These are phyloP conservation scores for Paralagenidium karlingii DNA, from an alignment of 352 stramenopile species.

Conservation along the genomic window DNA sequence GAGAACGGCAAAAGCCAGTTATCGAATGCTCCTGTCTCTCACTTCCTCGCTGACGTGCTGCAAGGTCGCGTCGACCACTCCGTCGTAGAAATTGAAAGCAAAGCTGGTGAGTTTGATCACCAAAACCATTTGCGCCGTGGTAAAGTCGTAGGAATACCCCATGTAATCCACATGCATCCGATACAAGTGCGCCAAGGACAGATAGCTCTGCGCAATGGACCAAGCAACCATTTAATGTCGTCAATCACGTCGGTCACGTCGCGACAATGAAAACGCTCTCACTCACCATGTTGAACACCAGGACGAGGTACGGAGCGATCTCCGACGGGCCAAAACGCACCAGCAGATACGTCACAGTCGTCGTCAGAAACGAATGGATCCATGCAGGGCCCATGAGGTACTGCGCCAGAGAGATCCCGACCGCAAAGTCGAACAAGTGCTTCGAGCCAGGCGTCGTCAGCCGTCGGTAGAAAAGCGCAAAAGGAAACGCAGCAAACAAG, in stretches of 20 bases:
- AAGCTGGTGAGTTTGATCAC: conserved; percentile 97
- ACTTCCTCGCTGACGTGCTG: neutral
- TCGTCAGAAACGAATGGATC: conserved; percentile 92
- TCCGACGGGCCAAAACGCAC: conserved; percentile 30
- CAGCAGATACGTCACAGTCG: conserved; percentile 82
- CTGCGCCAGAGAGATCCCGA: conserved; percentile 90
- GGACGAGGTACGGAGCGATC: conserved; percentile 73
- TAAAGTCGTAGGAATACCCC: conserved; percentile 80
- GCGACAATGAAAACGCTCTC: too few species aligned
- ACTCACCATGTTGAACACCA: conserved; percentile 85
- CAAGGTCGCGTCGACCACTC: conserved; percentile 18
- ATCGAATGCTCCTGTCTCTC: neutral
- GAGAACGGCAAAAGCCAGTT: neutral
- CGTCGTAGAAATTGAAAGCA: conserved; percentile 94
- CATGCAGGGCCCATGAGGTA: conserved; percentile 87
- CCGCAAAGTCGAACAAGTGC: conserved; percentile 85
- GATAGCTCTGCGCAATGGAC: too few species aligned
- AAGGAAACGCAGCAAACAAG: conserved; percentile 88
- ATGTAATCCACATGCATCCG: conserved; percentile 94
- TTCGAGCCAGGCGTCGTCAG: conserved; percentile 76
- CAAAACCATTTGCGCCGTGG: conserved; percentile 85
- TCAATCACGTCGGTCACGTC: too few species aligned
- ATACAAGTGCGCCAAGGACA: conserved; percentile 89
- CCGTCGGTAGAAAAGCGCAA: conserved; percentile 82
- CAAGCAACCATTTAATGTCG: too few species aligned